Evolutionary conservation across 306 rosid genomes (phyloP).

Genomic region (Cercis canadensis): DNA sequence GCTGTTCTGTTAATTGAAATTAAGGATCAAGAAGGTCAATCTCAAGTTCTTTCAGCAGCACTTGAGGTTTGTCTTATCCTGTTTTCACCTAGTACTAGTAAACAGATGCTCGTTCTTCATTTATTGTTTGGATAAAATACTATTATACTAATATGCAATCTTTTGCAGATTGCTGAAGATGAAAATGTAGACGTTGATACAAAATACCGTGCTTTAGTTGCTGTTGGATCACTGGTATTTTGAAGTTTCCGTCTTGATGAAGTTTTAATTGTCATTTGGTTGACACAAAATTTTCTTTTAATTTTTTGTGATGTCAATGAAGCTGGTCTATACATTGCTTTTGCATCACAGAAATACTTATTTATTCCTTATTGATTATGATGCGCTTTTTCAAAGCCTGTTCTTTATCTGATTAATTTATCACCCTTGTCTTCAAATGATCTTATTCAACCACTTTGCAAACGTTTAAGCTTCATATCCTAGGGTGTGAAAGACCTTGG

Average conservation of each 20-base stretch:
- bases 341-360: not conserved
- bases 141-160: not conserved
- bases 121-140: not conserved
- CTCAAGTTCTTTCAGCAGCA: conserved; percentile 94
- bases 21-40: conserved; percentile 90
- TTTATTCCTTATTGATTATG: not conserved
- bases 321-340: conserved; percentile 19
- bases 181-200: conserved; percentile 75
- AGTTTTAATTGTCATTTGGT: not conserved
- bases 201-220: conserved; percentile 89
- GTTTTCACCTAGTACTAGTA: not conserved
- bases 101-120: no score
- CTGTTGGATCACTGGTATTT: conserved; percentile 91
- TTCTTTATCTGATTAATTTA: not conserved
- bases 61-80: conserved; percentile 66
- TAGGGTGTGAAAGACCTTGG: conserved; percentile 10
- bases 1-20: conserved; percentile 77
- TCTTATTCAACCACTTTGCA: not conserved
- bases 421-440: not conserved
- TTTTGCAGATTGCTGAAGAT: conserved; percentile 69
- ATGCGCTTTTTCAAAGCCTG: conserved; percentile 1
- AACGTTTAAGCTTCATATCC: conserved; percentile 15
- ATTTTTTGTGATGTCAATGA: conserved; percentile 12
- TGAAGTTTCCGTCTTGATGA: conserved; percentile 10
- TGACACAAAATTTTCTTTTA: not conserved